These are phyloP conservation scores for Geotrichum carabidarum DNA, from an alignment of 1,139 yeast genomes.

Conservation along the genomic window DNA sequence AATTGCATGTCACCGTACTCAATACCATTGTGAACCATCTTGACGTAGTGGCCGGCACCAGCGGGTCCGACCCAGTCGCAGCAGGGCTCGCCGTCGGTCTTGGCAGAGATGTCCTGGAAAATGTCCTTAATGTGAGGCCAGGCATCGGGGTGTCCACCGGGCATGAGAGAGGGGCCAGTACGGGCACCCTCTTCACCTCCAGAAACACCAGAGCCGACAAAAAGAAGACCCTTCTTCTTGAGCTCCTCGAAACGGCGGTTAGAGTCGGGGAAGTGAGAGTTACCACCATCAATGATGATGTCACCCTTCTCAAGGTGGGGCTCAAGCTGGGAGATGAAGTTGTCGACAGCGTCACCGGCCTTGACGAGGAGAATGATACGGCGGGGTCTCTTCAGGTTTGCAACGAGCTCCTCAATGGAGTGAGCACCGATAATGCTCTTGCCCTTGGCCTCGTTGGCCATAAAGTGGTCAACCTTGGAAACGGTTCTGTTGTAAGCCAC, in stretches of 20 bases:
- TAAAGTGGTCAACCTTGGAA: slow-evolving; percentile 87
- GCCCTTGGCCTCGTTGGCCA: slow-evolving; percentile 94
- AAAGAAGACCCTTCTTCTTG: slow-evolving; percentile 78
- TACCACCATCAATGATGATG: slow-evolving; percentile 98
- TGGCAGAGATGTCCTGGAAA: slow-evolving; percentile 94
- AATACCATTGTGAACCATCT: slow-evolving; percentile 99
- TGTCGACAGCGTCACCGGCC: slow-evolving; percentile 95
- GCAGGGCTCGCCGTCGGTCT: slow-evolving; percentile 97
- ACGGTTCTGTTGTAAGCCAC: slow-evolving; percentile 98
- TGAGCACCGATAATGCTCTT: slow-evolving; percentile 77
- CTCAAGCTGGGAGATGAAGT: slow-evolving; percentile 77
- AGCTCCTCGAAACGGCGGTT: slow-evolving; percentile 94
- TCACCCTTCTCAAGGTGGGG: slow-evolving; percentile 95
- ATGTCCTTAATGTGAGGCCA: slow-evolving; percentile 98
- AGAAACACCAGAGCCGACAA: slow-evolving; percentile 98
- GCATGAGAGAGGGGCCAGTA: slow-evolving; percentile 98
- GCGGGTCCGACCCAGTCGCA: slow-evolving; percentile 99
- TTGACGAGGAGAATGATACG: slow-evolving; percentile 89
- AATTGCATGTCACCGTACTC: slow-evolving; percentile 99
- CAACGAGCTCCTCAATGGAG: slow-evolving; percentile 81
- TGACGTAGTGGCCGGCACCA: slow-evolving; percentile 98
- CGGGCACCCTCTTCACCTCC: slow-evolving; percentile 99
- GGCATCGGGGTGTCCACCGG: slow-evolving; percentile 97
- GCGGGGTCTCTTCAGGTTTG: slow-evolving; percentile 94
- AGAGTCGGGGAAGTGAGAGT: slow-evolving; percentile 98